Evolutionary conservation across 495 filamentous ascomycete species (phyloP).

Genomic region (Penicillium psychrofluorescens): DNA sequence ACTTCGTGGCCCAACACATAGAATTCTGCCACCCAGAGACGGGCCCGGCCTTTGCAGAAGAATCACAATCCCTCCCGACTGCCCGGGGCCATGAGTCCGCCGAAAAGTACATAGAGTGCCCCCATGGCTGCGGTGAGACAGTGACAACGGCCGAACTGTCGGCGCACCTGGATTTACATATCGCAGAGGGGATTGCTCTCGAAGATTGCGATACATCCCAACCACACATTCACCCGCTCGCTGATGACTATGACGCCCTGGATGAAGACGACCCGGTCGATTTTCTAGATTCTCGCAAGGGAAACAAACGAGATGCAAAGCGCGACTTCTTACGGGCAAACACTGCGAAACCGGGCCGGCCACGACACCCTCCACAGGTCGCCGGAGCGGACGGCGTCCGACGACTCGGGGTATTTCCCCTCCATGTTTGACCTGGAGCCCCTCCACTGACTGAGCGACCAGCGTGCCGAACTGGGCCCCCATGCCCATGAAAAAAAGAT

Average conservation of each 20-base stretch:
- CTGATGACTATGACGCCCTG: constrained; percentile 3
- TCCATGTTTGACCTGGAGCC: neutral
- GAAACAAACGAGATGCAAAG: constrained; percentile 9
- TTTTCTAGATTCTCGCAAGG: neutral
- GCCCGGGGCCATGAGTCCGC: constrained; percentile 19
- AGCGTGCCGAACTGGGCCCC: constrained; percentile 64
- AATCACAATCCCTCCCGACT: neutral
- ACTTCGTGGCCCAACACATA: constrained; percentile 49
- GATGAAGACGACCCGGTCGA: constrained; percentile 9
- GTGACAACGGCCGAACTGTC: constrained; percentile 55
- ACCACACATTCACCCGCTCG: neutral
- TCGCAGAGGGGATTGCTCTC: constrained; percentile 47
- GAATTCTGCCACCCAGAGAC: constrained; percentile 47
- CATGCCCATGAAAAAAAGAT: constrained; percentile 83
- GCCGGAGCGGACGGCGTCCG: constrained; percentile 11
- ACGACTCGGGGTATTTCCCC: constrained; percentile 33
- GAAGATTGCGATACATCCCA: constrained; percentile 27
- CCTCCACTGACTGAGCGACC: constrained; percentile 16
- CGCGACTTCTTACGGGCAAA: constrained; percentile 9
- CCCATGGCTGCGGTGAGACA: constrained; percentile 65
- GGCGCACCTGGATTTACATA: constrained; percentile 69
- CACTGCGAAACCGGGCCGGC: constrained; percentile 5
- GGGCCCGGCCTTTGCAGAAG: constrained; percentile 4
- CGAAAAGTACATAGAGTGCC: constrained; percentile 55
- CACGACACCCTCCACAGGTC: constrained; percentile 5